Percentiles rank a stretch among this genome's conserved stretches.
These are phyloP conservation scores for Chrysochromulina parva DNA, from an alignment of 78 protist species.

Conservation along the genomic window DNA sequence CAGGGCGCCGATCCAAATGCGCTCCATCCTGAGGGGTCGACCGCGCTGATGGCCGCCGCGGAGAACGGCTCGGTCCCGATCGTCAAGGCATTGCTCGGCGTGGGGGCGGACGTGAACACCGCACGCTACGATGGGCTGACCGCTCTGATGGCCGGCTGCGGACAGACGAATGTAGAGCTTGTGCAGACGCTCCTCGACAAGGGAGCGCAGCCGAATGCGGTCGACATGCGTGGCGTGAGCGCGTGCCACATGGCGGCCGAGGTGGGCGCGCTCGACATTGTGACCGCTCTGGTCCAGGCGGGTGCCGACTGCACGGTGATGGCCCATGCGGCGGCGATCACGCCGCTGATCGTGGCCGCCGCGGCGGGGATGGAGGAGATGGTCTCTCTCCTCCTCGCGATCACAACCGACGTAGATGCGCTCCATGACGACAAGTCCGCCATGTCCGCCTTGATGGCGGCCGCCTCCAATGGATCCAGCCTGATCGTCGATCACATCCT, in stretches of 20 bases:
- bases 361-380: background rate
- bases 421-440: background rate
- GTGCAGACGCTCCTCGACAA: background rate
- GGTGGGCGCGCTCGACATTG: no score
- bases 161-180: background rate
- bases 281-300: background rate
- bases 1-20: background rate
- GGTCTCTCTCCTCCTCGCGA: background rate
- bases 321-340: background rate
- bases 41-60: background rate
- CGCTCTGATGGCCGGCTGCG: background rate
- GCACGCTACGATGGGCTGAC: conserved; percentile 3
- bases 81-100: background rate
- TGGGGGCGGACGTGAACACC: background rate
- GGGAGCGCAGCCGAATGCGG: background rate
- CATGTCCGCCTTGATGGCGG: conserved; percentile 9
- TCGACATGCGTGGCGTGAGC: background rate
- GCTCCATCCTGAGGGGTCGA: background rate
- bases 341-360: background rate
- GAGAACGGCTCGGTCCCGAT: conserved; percentile 1
- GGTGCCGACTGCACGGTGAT: conserved; percentile 13
- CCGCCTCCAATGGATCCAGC: background rate
- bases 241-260: background rate
- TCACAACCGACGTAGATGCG: background rate
- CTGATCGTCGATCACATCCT: background rate